These are phyloP conservation scores for Pilobolus umbonatus DNA, from an alignment of 192 early-diverging fungal species.

Conservation along the genomic window DNA sequence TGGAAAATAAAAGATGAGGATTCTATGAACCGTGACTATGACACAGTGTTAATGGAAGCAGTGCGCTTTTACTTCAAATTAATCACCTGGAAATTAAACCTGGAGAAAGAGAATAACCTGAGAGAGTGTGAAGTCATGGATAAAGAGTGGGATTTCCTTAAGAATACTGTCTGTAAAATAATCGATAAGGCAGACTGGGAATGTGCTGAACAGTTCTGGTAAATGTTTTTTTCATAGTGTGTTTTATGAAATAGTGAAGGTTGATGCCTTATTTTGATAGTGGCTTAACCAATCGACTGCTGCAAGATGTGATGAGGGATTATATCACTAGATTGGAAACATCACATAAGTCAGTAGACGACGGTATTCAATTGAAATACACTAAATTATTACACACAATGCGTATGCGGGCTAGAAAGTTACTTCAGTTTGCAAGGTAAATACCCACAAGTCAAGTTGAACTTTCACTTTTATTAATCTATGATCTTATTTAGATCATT, in stretches of 20 bases:
- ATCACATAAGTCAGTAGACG: conserved; percentile 26
- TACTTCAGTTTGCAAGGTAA: conserved; percentile 60
- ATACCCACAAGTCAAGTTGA: background rate
- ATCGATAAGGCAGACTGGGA: conserved; percentile 74
- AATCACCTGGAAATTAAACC: conserved; percentile 65
- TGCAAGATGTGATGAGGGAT: conserved; percentile 45
- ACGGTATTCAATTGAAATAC: conserved; percentile 52
- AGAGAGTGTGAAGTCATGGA: conserved; percentile 79
- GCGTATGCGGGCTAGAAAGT: conserved; percentile 56
- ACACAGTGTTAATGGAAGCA: conserved; percentile 62
- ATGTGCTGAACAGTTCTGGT: conserved; percentile 73
- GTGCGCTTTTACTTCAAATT: conserved; percentile 76
- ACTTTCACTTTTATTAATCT: background rate
- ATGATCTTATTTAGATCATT: conserved; percentile 33
- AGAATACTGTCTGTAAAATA: conserved; percentile 54
- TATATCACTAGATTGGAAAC: conserved; percentile 39
- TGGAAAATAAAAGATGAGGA: conserved; percentile 64
- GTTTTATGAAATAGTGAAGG: background rate
- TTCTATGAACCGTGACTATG: conserved; percentile 47
- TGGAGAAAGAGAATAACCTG: conserved; percentile 49
- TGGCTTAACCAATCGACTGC: conserved; percentile 42
- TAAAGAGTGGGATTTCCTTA: conserved; percentile 78
- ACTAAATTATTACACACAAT: conserved; percentile 60
- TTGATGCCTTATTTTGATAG: conserved; percentile 27
- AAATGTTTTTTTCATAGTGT: conserved; percentile 15